A percentile compares a stretch with the other conserved stretches of the same genome.
These are phyloP conservation scores for Ilyonectria sp. DNA, from an alignment of 2,329 filamentous ascomycete genomes.

Conservation along the genomic window DNA sequence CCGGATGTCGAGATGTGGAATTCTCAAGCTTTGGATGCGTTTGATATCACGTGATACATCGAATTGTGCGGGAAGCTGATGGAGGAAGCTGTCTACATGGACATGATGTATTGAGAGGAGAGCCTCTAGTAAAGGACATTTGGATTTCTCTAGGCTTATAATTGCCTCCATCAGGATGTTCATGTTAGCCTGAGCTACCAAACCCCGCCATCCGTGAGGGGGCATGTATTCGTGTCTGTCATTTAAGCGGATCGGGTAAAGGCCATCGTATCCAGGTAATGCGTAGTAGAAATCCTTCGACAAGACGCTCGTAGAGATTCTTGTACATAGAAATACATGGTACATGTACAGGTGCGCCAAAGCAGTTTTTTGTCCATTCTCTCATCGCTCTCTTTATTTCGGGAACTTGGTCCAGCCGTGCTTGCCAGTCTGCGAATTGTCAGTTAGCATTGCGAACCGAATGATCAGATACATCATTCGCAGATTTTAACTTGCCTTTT, in stretches of 20 bases:
- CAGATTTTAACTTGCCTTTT: slow-evolving; percentile 74
- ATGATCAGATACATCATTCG: background rate
- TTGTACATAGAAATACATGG: slow-evolving; percentile 53
- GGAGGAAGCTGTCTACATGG: background rate
- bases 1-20: slow-evolving; percentile 24
- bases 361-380: slow-evolving; percentile 38
- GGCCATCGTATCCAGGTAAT: background rate
- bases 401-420: slow-evolving; percentile 72
- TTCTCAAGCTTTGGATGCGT: slow-evolving; percentile 14
- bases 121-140: no score
- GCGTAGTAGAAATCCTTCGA: slow-evolving; percentile 17
- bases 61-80: background rate
- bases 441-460: slow-evolving; percentile 51
- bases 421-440: slow-evolving; percentile 64
- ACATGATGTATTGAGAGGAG: background rate
- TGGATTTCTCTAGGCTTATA: no score
- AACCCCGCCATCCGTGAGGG: background rate
- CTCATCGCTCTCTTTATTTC: slow-evolving; percentile 58
- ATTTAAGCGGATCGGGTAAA: background rate
- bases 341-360: slow-evolving; percentile 50
- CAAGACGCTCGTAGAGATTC: slow-evolving; percentile 37
- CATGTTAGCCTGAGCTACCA: background rate
- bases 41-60: slow-evolving; percentile 45
- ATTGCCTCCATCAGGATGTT: background rate
- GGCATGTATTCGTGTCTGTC: background rate